A percentile compares a stretch with the other conserved stretches of the same genome.
Conservation (phyloP, 371 early-diverging fungal genomes). For the Mortierella sp. region DNA sequence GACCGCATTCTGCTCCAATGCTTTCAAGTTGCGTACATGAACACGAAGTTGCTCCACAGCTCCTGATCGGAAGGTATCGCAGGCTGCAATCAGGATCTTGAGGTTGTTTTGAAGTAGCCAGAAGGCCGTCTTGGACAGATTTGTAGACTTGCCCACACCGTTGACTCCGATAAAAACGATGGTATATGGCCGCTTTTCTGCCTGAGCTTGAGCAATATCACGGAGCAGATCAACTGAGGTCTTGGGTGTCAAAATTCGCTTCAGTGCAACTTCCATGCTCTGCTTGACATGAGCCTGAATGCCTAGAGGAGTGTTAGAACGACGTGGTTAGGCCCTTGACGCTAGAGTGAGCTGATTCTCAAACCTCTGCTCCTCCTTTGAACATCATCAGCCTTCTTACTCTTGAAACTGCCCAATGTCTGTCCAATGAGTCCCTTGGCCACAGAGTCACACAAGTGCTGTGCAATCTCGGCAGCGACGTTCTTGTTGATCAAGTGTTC, state of each 20-base stretch:
- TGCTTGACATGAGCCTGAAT: conserved; percentile 77
- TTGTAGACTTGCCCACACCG: conserved; percentile 98
- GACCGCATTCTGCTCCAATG: conserved; percentile 76
- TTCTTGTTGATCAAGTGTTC: conserved; percentile 94
- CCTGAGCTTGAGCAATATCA: conserved; percentile 83
- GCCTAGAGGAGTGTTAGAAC: conserved; percentile 44
- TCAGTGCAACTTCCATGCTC: conserved; percentile 83
- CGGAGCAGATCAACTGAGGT: conserved; percentile 97
- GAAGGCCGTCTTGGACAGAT: conserved; percentile 97
- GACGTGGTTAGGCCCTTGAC: too few species aligned
- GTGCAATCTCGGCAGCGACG: conserved; percentile 92
- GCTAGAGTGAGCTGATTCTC: too few species aligned
- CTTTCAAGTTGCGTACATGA: conserved; percentile 90
- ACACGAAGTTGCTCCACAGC: conserved; percentile 99
- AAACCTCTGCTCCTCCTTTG: too few species aligned
- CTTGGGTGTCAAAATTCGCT: conserved; percentile 90
- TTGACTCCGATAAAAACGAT: conserved; percentile 99
- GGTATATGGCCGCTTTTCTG: conserved; percentile 84
- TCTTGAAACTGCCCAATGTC: conserved; percentile 80
- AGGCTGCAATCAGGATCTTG: conserved; percentile 97
- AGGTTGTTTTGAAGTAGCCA: conserved; percentile 97
- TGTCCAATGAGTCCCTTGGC: conserved; percentile 80
- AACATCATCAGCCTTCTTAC: conserved; percentile 56
- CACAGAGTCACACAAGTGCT: conserved; percentile 87
- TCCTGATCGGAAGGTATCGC: conserved; percentile 99